These are phyloP conservation scores for Thraustotheca clavata DNA, from an alignment of 352 stramenopile species.

Conservation along the genomic window DNA sequence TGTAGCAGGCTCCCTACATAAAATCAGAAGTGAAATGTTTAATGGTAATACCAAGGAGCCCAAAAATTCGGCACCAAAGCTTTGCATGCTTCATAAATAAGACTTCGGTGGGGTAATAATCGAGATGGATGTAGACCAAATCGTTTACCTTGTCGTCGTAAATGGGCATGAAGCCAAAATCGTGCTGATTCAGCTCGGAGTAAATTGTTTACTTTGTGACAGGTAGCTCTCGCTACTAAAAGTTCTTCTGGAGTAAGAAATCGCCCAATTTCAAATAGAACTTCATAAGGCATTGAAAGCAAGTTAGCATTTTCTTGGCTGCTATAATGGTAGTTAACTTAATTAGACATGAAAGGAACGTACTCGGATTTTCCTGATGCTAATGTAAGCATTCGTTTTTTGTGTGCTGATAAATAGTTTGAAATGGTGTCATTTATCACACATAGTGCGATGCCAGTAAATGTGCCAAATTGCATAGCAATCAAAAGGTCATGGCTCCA, in stretches of 20 bases:
- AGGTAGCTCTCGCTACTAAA: constrained; percentile 56
- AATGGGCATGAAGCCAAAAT: constrained; percentile 75
- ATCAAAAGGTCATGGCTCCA: constrained; percentile 62
- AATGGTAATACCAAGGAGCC: constrained; percentile 34
- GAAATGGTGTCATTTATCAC: constrained; percentile 62
- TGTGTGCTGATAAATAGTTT: constrained; percentile 49
- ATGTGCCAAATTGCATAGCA: constrained; percentile 66
- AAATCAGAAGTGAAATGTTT: not conserved
- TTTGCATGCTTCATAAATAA: constrained; percentile 74
- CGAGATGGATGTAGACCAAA: constrained; percentile 40
- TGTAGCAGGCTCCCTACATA: constrained; percentile 49
- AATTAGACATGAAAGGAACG: not conserved
- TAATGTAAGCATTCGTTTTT: constrained; percentile 35
- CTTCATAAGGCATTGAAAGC: constrained; percentile 66
- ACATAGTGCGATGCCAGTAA: constrained; percentile 53
- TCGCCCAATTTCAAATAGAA: constrained; percentile 68
- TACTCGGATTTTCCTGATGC: constrained; percentile 14
- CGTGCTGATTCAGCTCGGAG: constrained; percentile 71
- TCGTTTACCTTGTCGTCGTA: constrained; percentile 53
- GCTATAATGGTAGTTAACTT: constrained; percentile 24
- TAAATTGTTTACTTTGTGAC: constrained; percentile 76
- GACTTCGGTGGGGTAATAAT: constrained; percentile 45
- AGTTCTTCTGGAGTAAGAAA: constrained; percentile 73
- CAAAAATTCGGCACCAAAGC: constrained; percentile 71
- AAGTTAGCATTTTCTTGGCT: constrained; percentile 52